Evolutionary conservation across 129 eudicot species (phyloP), one percentile per base, ranked within the genome.

Genomic region (Chrysanthemum makinoi): DNA sequence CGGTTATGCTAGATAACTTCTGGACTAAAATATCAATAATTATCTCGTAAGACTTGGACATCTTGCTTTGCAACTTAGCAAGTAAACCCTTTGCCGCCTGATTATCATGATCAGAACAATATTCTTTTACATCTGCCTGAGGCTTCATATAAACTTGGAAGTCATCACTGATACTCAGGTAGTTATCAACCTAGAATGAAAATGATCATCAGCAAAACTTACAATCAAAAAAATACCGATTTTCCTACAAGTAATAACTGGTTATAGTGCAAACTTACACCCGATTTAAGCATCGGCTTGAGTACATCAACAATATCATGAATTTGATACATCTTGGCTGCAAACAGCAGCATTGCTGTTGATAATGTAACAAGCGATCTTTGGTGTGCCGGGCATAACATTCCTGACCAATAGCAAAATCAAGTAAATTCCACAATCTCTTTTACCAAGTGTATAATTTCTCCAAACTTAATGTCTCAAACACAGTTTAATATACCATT

Each of bases 321-420:
- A 60, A 94, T 87, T 60, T 88, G 96, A 79, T 90, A 88, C 52
- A 86, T 82, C 77, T 84, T 94, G 24, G 97, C 93, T 65, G 90
- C 90, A 83, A 94, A 90, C 86, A 84, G 78, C 74, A 90, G 68
- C 96, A 90, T 89, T 35, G 99, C 86, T 30, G 90, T 73, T 52
- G 97, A 86, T 77, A 88, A 75, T 17, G 92, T 79, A 77, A 87
- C 79, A 66, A 87, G 82, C 50, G 91, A 85, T 79, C 99, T 87
- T 79, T 64, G 84, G 76, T 86, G 86, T n/a, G 92, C 86, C 46
- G 96, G 85, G 57, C 89, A 77, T 56, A 87, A 69, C 57, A 73
- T 79, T 47, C 96, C 99, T 94, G 76, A 39, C 59, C 81, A 65
- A 61, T 44, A 66, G 20, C 7, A 66, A 77, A 55, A 46, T 65